Evolutionary conservation across 805 yeast species (phyloP).

Genomic region (Brettanomyces naardenensis): DNA sequence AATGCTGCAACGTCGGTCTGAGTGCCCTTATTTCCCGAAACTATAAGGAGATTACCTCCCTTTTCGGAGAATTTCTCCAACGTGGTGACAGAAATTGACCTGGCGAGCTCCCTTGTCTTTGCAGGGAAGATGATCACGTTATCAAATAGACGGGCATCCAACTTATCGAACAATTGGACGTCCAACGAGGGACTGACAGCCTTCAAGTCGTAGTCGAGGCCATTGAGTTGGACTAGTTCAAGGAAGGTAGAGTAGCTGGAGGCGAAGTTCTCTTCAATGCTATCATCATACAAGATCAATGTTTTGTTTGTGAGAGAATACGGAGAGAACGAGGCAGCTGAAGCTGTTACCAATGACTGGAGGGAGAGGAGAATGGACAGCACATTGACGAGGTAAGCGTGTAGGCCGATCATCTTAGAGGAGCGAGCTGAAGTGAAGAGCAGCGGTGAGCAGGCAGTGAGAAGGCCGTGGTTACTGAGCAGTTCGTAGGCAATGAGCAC

Average conservation of each 20-base stretch:
- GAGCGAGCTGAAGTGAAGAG: too few species aligned
- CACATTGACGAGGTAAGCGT: background rate
- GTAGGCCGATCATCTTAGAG: too few species aligned
- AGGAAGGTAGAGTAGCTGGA: slow-evolving; percentile 20
- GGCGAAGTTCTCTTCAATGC: slow-evolving; percentile 9
- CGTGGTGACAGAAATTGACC: slow-evolving; percentile 33
- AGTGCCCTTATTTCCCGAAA: slow-evolving; percentile 43
- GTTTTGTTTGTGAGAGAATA: slow-evolving; percentile 12
- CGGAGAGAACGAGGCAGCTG: slow-evolving; percentile 11
- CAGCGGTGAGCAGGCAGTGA: too few species aligned
- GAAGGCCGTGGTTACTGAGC: too few species aligned
- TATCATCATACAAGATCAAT: slow-evolving; percentile 17
- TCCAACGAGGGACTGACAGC: slow-evolving; percentile 13
- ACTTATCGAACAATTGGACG: slow-evolving; percentile 27
- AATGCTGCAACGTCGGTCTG: slow-evolving; percentile 60
- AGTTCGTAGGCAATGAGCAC: too few species aligned
- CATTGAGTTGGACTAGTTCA: slow-evolving; percentile 8
- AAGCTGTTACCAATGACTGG: too few species aligned
- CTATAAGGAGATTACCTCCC: slow-evolving; percentile 71
- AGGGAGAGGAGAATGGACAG: slow-evolving; percentile 1
- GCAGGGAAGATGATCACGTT: slow-evolving; percentile 55
- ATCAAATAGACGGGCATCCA: slow-evolving; percentile 39
- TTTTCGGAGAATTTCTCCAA: slow-evolving; percentile 52
- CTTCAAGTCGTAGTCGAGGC: slow-evolving; percentile 16
- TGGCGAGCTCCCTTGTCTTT: slow-evolving; percentile 34